phyloP scores from a whole-genome alignment of 148 eudicot species.

The Gaultheria prostrata region DNA sequence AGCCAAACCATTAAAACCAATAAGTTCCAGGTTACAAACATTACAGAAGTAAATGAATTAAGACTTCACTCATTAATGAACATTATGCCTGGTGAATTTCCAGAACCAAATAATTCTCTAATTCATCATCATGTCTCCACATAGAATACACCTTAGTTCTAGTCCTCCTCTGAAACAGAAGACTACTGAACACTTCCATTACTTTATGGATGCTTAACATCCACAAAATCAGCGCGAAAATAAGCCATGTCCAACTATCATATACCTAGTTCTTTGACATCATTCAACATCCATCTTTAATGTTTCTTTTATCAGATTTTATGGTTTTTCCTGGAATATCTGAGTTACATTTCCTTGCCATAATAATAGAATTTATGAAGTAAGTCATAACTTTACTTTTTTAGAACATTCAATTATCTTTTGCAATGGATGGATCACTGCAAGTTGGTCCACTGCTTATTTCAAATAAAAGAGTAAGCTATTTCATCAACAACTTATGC shows the following conservation, averaged over 20 bases:
- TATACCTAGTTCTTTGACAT: not conserved
- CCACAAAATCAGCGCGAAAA: not conserved
- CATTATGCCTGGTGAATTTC: not conserved
- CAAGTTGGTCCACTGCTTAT: conserved; percentile 5
- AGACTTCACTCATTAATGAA: not conserved
- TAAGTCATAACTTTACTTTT: not conserved
- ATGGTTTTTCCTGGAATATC: not conserved
- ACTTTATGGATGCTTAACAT: not conserved
- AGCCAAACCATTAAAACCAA: conserved; percentile 1
- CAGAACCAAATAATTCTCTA: not conserved
- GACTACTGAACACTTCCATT: not conserved
- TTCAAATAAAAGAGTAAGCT: not conserved
- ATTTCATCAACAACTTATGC: not conserved
- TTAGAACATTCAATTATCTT: not conserved
- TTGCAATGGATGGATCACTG: not conserved
- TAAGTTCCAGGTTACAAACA: not conserved
- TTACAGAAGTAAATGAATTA: not conserved
- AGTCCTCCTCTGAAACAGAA: not conserved
- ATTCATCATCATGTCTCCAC: not conserved
- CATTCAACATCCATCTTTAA: not conserved
- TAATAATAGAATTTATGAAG: not conserved
- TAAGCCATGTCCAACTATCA: not conserved
- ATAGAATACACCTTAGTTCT: not conserved
- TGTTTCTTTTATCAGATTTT: not conserved
- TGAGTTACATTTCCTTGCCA: not conserved